phyloP scores from a whole-genome alignment of 805 yeast genomes.

The Metschnikowia picachoensis region DNA sequence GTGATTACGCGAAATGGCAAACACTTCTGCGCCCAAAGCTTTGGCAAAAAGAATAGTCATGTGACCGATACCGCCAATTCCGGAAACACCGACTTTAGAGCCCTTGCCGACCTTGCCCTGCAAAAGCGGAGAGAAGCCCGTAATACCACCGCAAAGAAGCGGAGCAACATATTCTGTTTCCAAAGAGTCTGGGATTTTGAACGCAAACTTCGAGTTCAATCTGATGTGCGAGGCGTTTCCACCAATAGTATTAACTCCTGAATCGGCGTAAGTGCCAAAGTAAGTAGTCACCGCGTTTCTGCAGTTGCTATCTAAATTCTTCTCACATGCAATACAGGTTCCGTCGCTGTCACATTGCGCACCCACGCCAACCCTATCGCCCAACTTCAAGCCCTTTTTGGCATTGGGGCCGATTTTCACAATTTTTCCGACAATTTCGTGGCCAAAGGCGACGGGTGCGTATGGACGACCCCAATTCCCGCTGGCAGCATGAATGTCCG shows the following conservation, averaged over 20 bases:
- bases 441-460: slow-evolving; percentile 24
- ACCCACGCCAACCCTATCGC: slow-evolving; percentile 80
- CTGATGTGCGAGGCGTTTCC: slow-evolving; percentile 18
- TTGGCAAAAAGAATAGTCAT: slow-evolving; percentile 56
- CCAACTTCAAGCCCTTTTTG: slow-evolving; percentile 42
- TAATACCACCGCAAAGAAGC: slow-evolving; percentile 21
- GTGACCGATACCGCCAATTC: slow-evolving; percentile 68
- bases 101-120: slow-evolving; percentile 17
- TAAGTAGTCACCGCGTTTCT: slow-evolving; percentile 11
- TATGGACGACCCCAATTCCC: slow-evolving; percentile 47
- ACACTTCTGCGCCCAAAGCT: slow-evolving; percentile 62
- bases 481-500: slow-evolving; percentile 50
- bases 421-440: slow-evolving; percentile 23
- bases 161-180: slow-evolving; percentile 17
- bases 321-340: slow-evolving; percentile 11
- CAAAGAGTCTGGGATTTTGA: slow-evolving; percentile 17
- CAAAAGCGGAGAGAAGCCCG: slow-evolving; percentile 18
- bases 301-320: slow-evolving; percentile 13
- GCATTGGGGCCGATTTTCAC: slow-evolving; percentile 18
- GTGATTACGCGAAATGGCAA: slow-evolving; percentile 49
- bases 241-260: slow-evolving; percentile 15
- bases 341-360: slow-evolving; percentile 42
- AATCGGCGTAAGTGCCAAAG: slow-evolving; percentile 9
- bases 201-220: slow-evolving; percentile 15
- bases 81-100: slow-evolving; percentile 53